Evolutionary conservation across 306 rosid genomes (phyloP).

Genomic region (Gastrolobium villosum): DNA sequence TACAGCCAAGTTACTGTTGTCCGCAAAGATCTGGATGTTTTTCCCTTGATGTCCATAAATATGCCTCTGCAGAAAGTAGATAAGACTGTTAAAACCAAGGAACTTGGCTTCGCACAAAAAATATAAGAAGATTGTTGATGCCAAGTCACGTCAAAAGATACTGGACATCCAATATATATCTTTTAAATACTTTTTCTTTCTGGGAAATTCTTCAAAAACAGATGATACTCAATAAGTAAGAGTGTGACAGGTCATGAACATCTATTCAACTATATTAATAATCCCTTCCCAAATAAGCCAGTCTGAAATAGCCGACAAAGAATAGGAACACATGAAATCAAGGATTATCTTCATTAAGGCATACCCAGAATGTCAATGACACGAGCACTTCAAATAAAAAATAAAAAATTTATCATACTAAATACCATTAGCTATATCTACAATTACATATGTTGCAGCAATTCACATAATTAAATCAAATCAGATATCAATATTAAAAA

Average conservation of each 20-base stretch:
- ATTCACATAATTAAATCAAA: not conserved
- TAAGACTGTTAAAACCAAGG: conserved; percentile 35
- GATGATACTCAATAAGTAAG: not conserved
- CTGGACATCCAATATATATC: not conserved
- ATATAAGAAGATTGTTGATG: not conserved
- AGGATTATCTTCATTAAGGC: not conserved
- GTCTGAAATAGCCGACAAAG: not conserved
- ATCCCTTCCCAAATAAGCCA: not conserved
- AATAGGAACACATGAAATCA: conserved; percentile 3
- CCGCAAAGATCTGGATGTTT: conserved; percentile 79
- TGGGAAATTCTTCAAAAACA: not conserved
- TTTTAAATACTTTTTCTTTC: not conserved
- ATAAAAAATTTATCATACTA: not conserved
- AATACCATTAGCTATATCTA: not conserved
- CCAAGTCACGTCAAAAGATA: conserved; percentile 11
- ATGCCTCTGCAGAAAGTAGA: conserved; percentile 81
- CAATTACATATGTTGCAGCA: not conserved
- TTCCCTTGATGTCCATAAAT: conserved; percentile 88
- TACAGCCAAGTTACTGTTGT: conserved; percentile 84
- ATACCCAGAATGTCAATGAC: not conserved
- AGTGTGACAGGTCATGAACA: not conserved
- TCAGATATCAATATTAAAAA: not conserved
- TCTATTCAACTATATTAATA: not conserved
- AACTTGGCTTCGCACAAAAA: conserved; percentile 6
- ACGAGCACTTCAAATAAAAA: not conserved